A percentile compares a stretch with the other conserved stretches of the same genome.
phyloP scores from a whole-genome alignment of 2,329 filamentous ascomycete species.

The Mycocentrospora acerina region DNA sequence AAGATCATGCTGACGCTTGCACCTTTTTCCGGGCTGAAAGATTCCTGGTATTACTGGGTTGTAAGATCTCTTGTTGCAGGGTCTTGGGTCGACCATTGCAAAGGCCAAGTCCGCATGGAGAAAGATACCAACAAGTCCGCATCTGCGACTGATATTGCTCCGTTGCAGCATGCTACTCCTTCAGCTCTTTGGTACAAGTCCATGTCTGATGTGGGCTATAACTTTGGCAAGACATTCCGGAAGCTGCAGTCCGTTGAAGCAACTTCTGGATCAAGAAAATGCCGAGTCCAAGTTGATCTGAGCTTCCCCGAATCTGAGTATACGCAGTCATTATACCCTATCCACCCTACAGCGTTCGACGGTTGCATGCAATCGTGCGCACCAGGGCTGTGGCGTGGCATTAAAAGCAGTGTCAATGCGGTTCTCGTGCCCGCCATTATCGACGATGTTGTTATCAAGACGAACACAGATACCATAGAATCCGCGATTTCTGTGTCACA shows the following conservation, averaged over 20 bases:
- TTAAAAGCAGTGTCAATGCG: slow-evolving; percentile 8
- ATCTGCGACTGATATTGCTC: background rate
- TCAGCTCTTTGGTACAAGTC: slow-evolving; percentile 19
- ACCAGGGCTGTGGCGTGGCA: slow-evolving; percentile 13
- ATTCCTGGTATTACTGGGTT: slow-evolving; percentile 2
- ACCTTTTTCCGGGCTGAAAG: slow-evolving; percentile 3
- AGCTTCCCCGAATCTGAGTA: slow-evolving; percentile 14
- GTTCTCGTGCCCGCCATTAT: slow-evolving; percentile 23
- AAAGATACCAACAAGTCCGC: background rate
- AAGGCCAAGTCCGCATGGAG: slow-evolving; percentile 6
- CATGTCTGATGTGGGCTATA: slow-evolving; percentile 12
- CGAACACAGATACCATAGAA: background rate
- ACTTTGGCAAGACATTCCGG: slow-evolving; percentile 19
- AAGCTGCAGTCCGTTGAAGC: slow-evolving; percentile 11
- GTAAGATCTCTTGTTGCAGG: background rate
- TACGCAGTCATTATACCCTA: slow-evolving; percentile 19
- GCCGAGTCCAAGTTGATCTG: slow-evolving; percentile 12
- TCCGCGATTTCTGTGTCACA: background rate
- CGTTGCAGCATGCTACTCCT: slow-evolving; percentile 7
- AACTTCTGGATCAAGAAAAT: background rate
- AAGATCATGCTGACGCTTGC: slow-evolving; percentile 6
- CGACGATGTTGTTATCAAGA: slow-evolving; percentile 20
- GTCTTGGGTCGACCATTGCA: slow-evolving; percentile 3
- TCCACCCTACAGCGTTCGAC: slow-evolving; percentile 34
- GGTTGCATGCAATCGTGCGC: slow-evolving; percentile 27